A percentile compares a stretch with the other conserved stretches of the same genome.
Evolutionary conservation across 2,329 filamentous ascomycete species (phyloP).

Genomic region (Colletotrichum paranaense): DNA sequence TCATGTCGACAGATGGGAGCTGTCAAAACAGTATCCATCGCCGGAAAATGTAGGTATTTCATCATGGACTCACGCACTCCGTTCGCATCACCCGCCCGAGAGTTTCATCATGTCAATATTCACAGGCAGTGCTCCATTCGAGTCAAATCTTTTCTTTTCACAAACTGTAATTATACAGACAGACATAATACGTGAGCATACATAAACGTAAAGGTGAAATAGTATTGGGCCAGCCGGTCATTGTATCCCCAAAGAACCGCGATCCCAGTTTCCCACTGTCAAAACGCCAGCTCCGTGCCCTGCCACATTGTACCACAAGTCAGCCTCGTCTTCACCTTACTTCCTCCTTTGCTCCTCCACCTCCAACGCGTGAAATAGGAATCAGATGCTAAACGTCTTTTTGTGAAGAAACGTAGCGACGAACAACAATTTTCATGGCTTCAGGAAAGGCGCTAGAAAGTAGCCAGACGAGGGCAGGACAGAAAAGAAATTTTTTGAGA

Average conservation of each 20-base stretch:
- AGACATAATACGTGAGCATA: slow-evolving; percentile 27
- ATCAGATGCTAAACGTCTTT: background rate
- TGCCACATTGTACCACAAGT: background rate
- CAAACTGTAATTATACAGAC: slow-evolving; percentile 18
- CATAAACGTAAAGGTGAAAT: slow-evolving; percentile 13
- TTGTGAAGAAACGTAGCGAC: background rate
- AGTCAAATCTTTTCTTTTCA: background rate
- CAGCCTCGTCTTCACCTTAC: background rate
- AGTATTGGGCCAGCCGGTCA: slow-evolving; percentile 27
- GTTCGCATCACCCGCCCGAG: too few species aligned
- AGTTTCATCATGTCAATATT: background rate
- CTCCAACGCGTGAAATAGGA: background rate
- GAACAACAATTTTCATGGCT: background rate
- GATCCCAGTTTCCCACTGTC: slow-evolving; percentile 13
- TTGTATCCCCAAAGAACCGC: slow-evolving; percentile 15
- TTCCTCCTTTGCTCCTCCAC: background rate
- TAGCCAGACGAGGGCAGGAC: background rate
- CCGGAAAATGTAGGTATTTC: background rate
- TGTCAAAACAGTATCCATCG: too few species aligned
- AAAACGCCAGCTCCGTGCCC: slow-evolving; percentile 32
- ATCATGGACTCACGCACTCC: background rate
- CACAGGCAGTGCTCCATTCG: background rate
- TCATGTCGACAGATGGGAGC: too few species aligned
- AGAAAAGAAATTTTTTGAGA: slow-evolving; percentile 36
- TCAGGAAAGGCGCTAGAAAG: background rate